A percentile compares a stretch with the other conserved stretches of the same genome.
Evolutionary conservation across 768 basidiomycete species (phyloP).

Genomic region (Xanthoconium stramineum): DNA sequence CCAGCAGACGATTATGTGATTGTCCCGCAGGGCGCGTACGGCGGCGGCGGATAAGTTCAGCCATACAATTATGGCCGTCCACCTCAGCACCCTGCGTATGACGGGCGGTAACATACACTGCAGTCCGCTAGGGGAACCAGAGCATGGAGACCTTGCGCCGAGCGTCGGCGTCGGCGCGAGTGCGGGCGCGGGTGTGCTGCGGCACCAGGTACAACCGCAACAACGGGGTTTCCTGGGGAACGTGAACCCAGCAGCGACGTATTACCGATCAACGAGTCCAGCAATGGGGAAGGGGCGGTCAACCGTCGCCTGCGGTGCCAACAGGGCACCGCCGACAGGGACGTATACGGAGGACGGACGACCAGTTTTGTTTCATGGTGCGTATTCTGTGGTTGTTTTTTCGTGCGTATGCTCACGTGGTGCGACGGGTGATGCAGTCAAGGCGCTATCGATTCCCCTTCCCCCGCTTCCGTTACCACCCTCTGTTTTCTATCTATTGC

Average conservation of each 20-base stretch:
- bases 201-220: slow-evolving; percentile 31
- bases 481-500: too few species aligned
- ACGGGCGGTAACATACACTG: slow-evolving; percentile 11
- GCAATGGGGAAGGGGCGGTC: slow-evolving; percentile 35
- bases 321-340: slow-evolving; percentile 50
- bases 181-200: slow-evolving; percentile 1
- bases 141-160: slow-evolving; percentile 16
- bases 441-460: too few species aligned
- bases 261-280: slow-evolving; percentile 45
- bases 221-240: slow-evolving; percentile 25
- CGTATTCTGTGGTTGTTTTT: neutral
- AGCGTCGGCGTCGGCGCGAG: too few species aligned
- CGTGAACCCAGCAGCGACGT: slow-evolving; percentile 3
- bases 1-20: slow-evolving; percentile 21
- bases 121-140: slow-evolving; percentile 10
- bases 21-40: slow-evolving; percentile 14
- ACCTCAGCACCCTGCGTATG: slow-evolving; percentile 23
- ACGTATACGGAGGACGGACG: slow-evolving; percentile 81
- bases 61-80: slow-evolving; percentile 15
- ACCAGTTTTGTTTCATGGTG: slow-evolving; percentile 86
- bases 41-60: neutral
- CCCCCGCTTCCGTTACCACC: too few species aligned
- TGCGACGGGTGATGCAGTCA: slow-evolving; percentile 59
- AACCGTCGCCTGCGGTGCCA: slow-evolving; percentile 46
- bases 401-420: neutral